A percentile compares a stretch with the other conserved stretches of the same genome.
phyloP scores from a whole-genome alignment of 2,329 filamentous ascomycete genomes.

The Monilinia laxa region DNA sequence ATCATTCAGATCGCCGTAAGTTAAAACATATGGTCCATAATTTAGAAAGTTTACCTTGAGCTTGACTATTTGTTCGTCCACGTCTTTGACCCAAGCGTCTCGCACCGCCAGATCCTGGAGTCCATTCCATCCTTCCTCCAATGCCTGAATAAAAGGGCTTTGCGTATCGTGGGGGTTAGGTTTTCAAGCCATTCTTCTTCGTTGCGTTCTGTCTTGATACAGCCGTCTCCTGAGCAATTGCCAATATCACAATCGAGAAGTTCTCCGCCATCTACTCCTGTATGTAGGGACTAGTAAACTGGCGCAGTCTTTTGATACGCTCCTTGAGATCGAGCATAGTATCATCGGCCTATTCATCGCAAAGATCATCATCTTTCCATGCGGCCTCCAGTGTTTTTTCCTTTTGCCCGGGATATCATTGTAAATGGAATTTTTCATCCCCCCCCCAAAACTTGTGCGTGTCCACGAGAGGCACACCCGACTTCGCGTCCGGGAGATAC shows the following conservation, averaged over 20 bases:
- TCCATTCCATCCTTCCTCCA: rapidly evolving
- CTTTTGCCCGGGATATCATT: slow-evolving; percentile 8
- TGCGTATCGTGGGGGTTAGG: neutral
- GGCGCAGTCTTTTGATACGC: rapidly evolving
- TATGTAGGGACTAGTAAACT: slow-evolving; percentile 12
- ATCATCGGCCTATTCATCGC: neutral
- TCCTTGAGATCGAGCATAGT: neutral
- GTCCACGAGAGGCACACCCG: slow-evolving; percentile 5
- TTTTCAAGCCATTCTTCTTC: slow-evolving; percentile 17
- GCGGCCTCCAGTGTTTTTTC: rapidly evolving
- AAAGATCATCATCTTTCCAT: rapidly evolving
- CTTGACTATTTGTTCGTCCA: neutral
- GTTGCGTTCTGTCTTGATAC: slow-evolving; percentile 7
- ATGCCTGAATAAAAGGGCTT: rapidly evolving
- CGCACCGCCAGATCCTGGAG: neutral
- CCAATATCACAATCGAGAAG: neutral
- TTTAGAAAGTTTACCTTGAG: neutral
- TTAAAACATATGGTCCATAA: slow-evolving; percentile 14
- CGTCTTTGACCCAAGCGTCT: neutral
- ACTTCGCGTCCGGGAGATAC: neutral
- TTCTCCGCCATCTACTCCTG: slow-evolving; percentile 1
- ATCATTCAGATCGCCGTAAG: neutral
- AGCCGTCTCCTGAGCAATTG: neutral
- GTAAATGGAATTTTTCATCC: neutral
- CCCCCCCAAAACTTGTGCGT: slow-evolving; percentile 4